phyloP scores from a whole-genome alignment of 495 filamentous ascomycete genomes.

The Tuber microsphaerosporum region DNA sequence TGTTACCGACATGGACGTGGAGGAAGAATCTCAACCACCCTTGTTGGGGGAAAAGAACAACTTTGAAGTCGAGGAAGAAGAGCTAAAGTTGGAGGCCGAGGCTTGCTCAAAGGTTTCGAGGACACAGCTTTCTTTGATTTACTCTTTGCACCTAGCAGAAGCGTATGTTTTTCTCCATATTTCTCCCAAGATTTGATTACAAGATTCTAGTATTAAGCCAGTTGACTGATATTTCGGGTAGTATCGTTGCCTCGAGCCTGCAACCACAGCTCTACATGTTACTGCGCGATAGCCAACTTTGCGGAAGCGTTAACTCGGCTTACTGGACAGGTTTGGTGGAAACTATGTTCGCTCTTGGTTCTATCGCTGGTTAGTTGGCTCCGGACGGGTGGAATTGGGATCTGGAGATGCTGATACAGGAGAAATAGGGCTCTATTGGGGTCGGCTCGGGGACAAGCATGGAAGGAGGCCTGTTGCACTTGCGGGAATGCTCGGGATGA shows the following conservation, averaged over 20 bases:
- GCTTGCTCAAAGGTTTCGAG: constrained; percentile 22
- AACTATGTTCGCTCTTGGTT: constrained; percentile 48
- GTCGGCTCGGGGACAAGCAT: constrained; percentile 44
- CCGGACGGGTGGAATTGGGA: not conserved
- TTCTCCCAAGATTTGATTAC: not conserved
- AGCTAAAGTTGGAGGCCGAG: constrained; percentile 24
- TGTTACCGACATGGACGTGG: constrained; percentile 32
- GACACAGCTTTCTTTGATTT: constrained; percentile 40
- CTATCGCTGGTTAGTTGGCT: constrained; percentile 42
- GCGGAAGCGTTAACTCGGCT: constrained; percentile 44
- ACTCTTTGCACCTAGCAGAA: constrained; percentile 42
- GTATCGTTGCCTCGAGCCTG: constrained; percentile 47
- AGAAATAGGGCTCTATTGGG: constrained; percentile 42
- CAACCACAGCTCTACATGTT: constrained; percentile 47
- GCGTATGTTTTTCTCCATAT: constrained; percentile 34
- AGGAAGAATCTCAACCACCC: constrained; percentile 13
- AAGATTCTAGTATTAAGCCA: not conserved
- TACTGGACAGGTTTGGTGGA: constrained; percentile 47
- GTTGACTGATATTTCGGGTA: constrained; percentile 15
- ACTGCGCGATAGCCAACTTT: constrained; percentile 43
- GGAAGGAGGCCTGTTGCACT: constrained; percentile 44
- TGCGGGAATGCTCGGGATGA: constrained; percentile 44
- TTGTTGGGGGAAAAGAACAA: constrained; percentile 30
- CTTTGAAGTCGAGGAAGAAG: constrained; percentile 24
- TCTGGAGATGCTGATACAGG: constrained; percentile 18